phyloP scores from a whole-genome alignment of 1,284 basidiomycete species.

The Naganishia sp. region DNA sequence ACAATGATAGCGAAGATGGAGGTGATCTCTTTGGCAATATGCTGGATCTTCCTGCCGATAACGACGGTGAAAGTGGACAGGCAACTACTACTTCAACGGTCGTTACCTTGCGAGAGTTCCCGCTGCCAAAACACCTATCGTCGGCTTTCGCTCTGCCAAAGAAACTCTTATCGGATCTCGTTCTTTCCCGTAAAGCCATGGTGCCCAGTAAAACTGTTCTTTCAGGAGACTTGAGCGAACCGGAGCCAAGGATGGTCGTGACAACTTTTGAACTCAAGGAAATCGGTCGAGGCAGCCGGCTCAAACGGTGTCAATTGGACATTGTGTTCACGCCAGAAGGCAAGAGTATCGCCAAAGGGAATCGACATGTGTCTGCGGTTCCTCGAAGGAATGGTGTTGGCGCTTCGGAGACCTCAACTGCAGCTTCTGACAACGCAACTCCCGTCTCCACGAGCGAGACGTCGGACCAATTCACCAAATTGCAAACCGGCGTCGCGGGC shows the following conservation, averaged over 20 bases:
- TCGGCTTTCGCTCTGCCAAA: constrained; percentile 67
- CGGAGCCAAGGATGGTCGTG: constrained; percentile 15
- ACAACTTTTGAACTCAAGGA: constrained; percentile 29
- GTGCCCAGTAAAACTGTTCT: background rate
- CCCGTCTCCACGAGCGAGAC: background rate
- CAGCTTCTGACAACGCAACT: constrained; percentile 1
- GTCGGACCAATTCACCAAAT: background rate
- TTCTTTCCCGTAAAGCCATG: constrained; percentile 43
- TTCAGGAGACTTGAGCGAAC: background rate
- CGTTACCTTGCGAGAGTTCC: constrained; percentile 71
- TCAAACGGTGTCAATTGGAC: constrained; percentile 53
- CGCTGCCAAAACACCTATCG: constrained; percentile 76
- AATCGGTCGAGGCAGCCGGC: constrained; percentile 24
- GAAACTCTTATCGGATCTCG: constrained; percentile 65
- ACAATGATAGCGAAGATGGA: constrained; percentile 54
- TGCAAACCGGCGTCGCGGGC: background rate
- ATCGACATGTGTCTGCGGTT: constrained; percentile 5
- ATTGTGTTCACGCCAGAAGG: constrained; percentile 19
- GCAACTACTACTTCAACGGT: constrained; percentile 58
- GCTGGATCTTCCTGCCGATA: constrained; percentile 62
- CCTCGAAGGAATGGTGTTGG: background rate
- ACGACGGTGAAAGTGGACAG: constrained; percentile 56
- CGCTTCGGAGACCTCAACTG: background rate
- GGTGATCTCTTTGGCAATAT: constrained; percentile 73
- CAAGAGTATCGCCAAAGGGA: constrained; percentile 17